phyloP scores from a whole-genome alignment of 2,329 filamentous ascomycete species.

The Helotiales sp. region DNA sequence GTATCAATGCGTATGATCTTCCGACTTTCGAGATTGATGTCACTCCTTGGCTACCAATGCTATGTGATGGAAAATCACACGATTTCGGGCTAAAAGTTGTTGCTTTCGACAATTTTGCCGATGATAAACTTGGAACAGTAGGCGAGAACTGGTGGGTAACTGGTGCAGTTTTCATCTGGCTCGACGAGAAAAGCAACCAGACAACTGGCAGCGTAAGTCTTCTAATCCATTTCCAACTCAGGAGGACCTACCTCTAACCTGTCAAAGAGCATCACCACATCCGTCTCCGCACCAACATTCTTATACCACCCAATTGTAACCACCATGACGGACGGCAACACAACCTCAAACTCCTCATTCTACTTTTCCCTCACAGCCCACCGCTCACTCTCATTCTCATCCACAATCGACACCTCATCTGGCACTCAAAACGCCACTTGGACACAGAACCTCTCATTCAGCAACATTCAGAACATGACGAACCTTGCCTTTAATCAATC shows the following conservation, averaged over 20 bases:
- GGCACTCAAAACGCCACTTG: conserved; percentile 23
- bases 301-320: conserved; percentile 29
- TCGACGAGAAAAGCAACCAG: conserved; percentile 22
- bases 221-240: not conserved
- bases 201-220: conserved; percentile 16
- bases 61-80: conserved; percentile 64
- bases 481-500: conserved; percentile 34
- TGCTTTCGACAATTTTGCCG: conserved; percentile 62
- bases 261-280: conserved; percentile 18
- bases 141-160: conserved; percentile 71
- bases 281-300: conserved; percentile 24
- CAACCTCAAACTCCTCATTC: conserved; percentile 33
- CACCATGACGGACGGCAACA: conserved; percentile 23
- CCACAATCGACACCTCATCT: conserved; percentile 27
- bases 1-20: conserved; percentile 74
- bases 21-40: conserved; percentile 78
- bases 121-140: conserved; percentile 47
- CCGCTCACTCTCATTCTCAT: conserved; percentile 32
- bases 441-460: conserved; percentile 33
- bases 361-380: conserved; percentile 32
- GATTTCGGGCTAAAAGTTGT: conserved; percentile 64
- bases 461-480: conserved; percentile 37
- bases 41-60: conserved; percentile 66
- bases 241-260: not conserved
- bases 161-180: conserved; percentile 74